Conservation (phyloP, 371 early-diverging fungal genomes). For the Mucor irregularis region DNA sequence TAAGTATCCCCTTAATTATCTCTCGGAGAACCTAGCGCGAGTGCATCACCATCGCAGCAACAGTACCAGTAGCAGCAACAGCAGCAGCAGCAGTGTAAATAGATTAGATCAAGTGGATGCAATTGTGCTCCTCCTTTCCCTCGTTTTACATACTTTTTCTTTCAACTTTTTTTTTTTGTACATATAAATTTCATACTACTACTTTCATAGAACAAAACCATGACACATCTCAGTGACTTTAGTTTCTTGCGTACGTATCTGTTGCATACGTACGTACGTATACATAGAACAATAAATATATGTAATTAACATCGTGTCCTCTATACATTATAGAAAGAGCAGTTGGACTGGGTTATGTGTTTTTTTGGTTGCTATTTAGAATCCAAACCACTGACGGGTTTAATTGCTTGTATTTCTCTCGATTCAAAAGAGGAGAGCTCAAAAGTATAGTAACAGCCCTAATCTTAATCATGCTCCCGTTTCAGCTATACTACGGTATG, state of each 20-base stretch:
- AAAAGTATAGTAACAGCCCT: constrained; percentile 46
- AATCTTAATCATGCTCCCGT: constrained; percentile 47
- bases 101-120: too few relatives aligned
- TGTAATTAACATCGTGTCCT: neutral
- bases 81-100: too few relatives aligned
- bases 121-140: too few relatives aligned
- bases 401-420: constrained; percentile 28
- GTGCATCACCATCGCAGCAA: too few relatives aligned
- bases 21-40: too few relatives aligned
- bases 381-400: constrained; percentile 34
- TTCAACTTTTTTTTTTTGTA: neutral
- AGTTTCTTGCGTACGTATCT: constrained; percentile 25
- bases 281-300: neutral
- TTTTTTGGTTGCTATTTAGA: constrained; percentile 39
- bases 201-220: neutral
- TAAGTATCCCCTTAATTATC: too few relatives aligned
- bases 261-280: neutral
- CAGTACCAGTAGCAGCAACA: too few relatives aligned
- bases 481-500: constrained; percentile 51
- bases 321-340: constrained; percentile 34
- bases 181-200: neutral
- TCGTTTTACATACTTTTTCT: too few relatives aligned
- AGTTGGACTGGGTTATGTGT: constrained; percentile 35
- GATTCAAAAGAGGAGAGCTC: constrained; percentile 44
- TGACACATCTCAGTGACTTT: constrained; percentile 30